These are phyloP conservation scores for Colletotrichum sp. DNA, from an alignment of 2,329 filamentous ascomycete species.

Conservation along the genomic window DNA sequence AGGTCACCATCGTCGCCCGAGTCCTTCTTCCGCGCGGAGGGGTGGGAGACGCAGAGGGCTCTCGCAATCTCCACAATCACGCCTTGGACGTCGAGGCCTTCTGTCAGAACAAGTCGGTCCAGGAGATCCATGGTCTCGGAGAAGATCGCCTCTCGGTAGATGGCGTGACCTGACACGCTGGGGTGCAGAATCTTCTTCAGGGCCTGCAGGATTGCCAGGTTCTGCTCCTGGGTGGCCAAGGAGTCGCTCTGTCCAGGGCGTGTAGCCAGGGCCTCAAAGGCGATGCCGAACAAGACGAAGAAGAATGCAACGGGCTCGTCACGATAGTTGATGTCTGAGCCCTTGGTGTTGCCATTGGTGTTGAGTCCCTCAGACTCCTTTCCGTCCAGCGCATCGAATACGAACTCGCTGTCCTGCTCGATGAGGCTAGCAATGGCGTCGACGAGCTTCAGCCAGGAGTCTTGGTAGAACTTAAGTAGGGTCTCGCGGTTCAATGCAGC, in stretches of 20 bases:
- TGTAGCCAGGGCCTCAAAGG: constrained; percentile 92
- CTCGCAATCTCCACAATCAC: constrained; percentile 95
- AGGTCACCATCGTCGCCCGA: constrained; percentile 76
- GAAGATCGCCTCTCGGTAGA: constrained; percentile 95
- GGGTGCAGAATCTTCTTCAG: constrained; percentile 95
- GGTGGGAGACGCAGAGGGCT: constrained; percentile 88
- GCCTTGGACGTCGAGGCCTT: constrained; percentile 84
- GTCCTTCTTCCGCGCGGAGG: constrained; percentile 77
- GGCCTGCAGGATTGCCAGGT: constrained; percentile 85
- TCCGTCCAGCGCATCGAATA: constrained; percentile 94
- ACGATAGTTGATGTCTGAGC: constrained; percentile 91
- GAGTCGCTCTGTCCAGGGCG: constrained; percentile 71
- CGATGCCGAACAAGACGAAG: constrained; percentile 95
- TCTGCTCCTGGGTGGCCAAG: constrained; percentile 77
- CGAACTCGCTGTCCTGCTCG: constrained; percentile 96
- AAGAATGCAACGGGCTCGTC: constrained; percentile 99
- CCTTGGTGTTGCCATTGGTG: constrained; percentile 60
- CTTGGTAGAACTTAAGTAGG: constrained; percentile 93
- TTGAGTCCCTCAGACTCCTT: constrained; percentile 64
- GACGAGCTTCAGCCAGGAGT: constrained; percentile 94
- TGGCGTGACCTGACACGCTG: constrained; percentile 92
- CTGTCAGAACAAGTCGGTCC: constrained; percentile 89
- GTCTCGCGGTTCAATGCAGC: constrained; percentile 94
- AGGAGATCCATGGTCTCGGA: constrained; percentile 96
- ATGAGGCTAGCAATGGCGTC: constrained; percentile 97